phyloP scores from a whole-genome alignment of 805 yeast species.

The Teunomyces atbi region DNA sequence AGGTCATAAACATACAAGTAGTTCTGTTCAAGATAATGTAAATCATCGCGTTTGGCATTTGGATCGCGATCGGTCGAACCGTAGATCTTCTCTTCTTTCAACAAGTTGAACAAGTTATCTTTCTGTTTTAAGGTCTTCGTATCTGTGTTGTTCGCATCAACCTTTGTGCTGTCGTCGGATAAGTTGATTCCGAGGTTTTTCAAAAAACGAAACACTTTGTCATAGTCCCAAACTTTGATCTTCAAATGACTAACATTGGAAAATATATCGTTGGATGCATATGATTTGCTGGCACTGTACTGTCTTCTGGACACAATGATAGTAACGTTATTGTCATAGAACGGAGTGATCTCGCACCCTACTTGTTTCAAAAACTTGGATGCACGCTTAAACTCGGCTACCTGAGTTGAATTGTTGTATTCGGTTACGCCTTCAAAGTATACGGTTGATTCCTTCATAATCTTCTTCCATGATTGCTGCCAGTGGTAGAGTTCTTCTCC shows the following conservation, averaged over 20 bases:
- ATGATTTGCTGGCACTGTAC: slow-evolving; percentile 37
- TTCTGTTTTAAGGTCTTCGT: slow-evolving; percentile 7
- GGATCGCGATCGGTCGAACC: slow-evolving; percentile 92
- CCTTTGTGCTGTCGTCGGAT: slow-evolving; percentile 4
- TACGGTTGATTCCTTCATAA: slow-evolving; percentile 57
- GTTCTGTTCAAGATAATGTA: slow-evolving; percentile 69
- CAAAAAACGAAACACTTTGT: slow-evolving; percentile 79
- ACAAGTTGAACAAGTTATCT: slow-evolving; percentile 44
- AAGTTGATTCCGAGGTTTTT: slow-evolving; percentile 49
- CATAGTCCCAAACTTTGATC: slow-evolving; percentile 84
- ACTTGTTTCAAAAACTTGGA: slow-evolving; percentile 44
- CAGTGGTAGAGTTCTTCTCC: slow-evolving; percentile 53
- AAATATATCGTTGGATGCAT: slow-evolving; percentile 60
- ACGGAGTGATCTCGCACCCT: slow-evolving; percentile 46
- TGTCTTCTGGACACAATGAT: slow-evolving; percentile 74
- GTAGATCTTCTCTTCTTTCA: slow-evolving; percentile 78
- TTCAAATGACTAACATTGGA: slow-evolving; percentile 57
- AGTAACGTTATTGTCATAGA: slow-evolving; percentile 59
- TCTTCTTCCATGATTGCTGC: slow-evolving; percentile 64
- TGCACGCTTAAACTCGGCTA: slow-evolving; percentile 42
- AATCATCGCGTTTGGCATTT: slow-evolving; percentile 77
- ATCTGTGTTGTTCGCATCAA: background rate
- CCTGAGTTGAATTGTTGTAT: slow-evolving; percentile 31
- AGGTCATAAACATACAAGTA: slow-evolving; percentile 80
- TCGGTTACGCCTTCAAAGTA: slow-evolving; percentile 58